These are phyloP conservation scores for Diplotaxis tenuifolia DNA, from an alignment of 345 rosid genomes.

Conservation along the genomic window DNA sequence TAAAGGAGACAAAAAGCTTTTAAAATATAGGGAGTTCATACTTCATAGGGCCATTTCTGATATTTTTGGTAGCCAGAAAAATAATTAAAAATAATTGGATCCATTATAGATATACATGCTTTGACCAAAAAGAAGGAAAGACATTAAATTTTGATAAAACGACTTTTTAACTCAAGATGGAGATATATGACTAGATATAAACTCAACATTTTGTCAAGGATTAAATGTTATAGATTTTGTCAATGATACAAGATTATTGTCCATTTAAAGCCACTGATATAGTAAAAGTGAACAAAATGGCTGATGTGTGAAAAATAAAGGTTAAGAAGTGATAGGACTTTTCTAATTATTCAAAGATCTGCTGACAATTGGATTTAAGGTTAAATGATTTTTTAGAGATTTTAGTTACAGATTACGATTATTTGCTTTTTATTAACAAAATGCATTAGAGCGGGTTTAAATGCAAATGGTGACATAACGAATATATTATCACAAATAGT, in stretches of 20 bases:
- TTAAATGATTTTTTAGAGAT: neutral
- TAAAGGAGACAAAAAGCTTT: too few species aligned
- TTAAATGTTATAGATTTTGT: neutral
- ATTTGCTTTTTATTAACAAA: neutral
- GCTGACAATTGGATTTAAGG: neutral
- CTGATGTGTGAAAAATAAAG: neutral
- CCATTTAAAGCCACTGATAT: neutral
- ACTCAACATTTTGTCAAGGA: neutral
- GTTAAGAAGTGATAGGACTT: neutral
- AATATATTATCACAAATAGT: too few species aligned
- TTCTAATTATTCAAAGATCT: neutral
- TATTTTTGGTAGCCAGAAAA: neutral
- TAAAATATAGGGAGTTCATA: neutral
- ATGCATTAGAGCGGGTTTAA: neutral
- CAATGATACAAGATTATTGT: neutral
- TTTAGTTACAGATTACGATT: neutral
- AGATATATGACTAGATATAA: neutral
- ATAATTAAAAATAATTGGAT: neutral
- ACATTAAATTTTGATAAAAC: neutral
- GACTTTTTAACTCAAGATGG: neutral
- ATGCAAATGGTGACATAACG: too few species aligned
- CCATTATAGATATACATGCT: neutral
- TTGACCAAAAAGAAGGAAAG: neutral
- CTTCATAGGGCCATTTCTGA: neutral
- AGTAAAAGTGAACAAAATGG: neutral